Base-by-base conservation (phyloP, 129 eudicot species). In the Flaveria ramosissima region DNA sequence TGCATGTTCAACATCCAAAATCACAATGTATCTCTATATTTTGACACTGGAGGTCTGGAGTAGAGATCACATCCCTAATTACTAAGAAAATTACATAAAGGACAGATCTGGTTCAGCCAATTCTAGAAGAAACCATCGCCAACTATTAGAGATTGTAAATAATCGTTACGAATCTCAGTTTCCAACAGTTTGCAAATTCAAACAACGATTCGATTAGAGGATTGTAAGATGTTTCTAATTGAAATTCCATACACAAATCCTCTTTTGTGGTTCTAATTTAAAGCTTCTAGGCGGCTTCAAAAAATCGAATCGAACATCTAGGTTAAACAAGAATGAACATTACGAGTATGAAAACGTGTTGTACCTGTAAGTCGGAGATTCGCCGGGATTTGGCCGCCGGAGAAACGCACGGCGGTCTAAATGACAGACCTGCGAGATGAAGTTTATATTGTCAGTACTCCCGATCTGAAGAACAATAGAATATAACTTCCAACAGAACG, bases 361-460 rank as follows among this genome's bases (percentile, higher is more conserved):
- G 48, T 21, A 77, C 75, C 75, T 68, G 66, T 68, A 52, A 70
- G 46, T 70, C 19, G 41, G 64, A 78, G 82, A 78, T 55, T 56
- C 32, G 73, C 60, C 71, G 70, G 70, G 13, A 59, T 67, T 69
- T 56, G 75, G 81, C 81, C 68, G 81, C 59, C 81, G 75, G 70
- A 68, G 75, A 78, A 70, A 41, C 68, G 68, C 68, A 53, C 53
- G 78, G 77, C 77, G 55, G 74, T 77, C 67, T 66, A 65, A 67
- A 66, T 66, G 74, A 77, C 75, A 77, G 75, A 43, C 24, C 23
- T 73, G 68, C 68, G 43, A 20, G 23, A 56, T 39, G 56, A 20
- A 14, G 68, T 30, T 39, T 73, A 48, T 14, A 21, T 20, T 20
- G 36, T 30, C 5, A 30, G 74, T 66, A 68, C 64, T 55, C 68